Conservation (phyloP, 2,329 filamentous ascomycete species). For the Sarocladium oryzae region DNA sequence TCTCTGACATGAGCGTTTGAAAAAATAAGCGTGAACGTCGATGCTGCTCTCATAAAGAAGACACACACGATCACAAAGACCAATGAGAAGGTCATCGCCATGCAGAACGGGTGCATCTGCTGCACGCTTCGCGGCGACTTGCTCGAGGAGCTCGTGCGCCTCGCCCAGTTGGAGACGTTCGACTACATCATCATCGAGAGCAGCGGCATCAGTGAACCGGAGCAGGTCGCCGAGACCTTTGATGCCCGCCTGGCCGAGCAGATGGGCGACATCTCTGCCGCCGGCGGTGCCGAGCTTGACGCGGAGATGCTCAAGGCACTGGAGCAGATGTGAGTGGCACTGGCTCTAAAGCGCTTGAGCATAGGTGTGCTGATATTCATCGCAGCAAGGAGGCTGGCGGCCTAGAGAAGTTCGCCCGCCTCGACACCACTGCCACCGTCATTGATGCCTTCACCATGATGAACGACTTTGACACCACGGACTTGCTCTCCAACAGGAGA, state of each 20-base stretch:
- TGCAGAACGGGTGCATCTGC: constrained; percentile 72
- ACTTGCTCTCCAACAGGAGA: constrained; percentile 58
- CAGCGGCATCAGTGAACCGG: constrained; percentile 64
- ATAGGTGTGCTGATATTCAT: not conserved
- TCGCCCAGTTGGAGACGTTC: constrained; percentile 55
- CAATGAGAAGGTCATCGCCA: constrained; percentile 58
- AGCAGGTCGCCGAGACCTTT: constrained; percentile 70
- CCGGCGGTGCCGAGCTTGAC: constrained; percentile 24
- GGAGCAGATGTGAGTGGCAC: constrained; percentile 25
- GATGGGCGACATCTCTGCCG: constrained; percentile 29
- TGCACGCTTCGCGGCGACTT: constrained; percentile 67
- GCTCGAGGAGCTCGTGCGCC: constrained; percentile 59
- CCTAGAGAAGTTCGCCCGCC: constrained; percentile 55
- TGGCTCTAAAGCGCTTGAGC: not conserved
- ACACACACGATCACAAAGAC: constrained; percentile 50
- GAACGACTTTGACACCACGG: constrained; percentile 63
- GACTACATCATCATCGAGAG: constrained; percentile 70
- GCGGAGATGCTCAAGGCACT: constrained; percentile 28
- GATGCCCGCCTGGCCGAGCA: constrained; percentile 48
- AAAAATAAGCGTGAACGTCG: constrained; percentile 57
- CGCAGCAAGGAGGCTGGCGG: constrained; percentile 50
- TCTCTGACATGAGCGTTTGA: no score
- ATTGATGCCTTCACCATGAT: constrained; percentile 69
- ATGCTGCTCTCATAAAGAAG: constrained; percentile 54
- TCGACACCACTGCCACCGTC: constrained; percentile 67